Evolutionary conservation across 805 yeast species (phyloP).

Genomic region (Teunomyces lycoperdinae): DNA sequence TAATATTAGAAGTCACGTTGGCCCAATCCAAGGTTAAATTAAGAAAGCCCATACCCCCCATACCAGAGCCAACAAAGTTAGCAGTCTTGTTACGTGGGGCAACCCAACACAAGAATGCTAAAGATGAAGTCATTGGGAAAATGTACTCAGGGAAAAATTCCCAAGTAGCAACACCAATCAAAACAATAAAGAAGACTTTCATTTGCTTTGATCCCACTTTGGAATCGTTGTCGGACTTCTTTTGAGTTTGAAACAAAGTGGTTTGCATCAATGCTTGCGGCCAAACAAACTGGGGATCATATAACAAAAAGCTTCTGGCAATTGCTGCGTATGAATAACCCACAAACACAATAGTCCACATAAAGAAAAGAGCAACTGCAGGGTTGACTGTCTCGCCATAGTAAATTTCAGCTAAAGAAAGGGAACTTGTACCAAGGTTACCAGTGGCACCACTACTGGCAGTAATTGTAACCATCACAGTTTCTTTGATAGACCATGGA

Average conservation of each 20-base stretch:
- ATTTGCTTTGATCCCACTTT: conserved; percentile 25
- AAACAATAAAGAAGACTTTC: conserved; percentile 35
- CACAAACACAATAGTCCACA: conserved; percentile 51
- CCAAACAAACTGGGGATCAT: conserved; percentile 51
- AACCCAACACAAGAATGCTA: conserved; percentile 49
- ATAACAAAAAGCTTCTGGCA: conserved; percentile 43
- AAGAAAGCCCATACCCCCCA: conserved; percentile 51
- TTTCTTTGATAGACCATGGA: conserved; percentile 55
- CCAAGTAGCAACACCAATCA: conserved; percentile 40
- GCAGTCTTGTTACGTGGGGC: conserved; percentile 41
- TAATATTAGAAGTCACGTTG: conserved; percentile 47
- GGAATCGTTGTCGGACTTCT: conserved; percentile 13
- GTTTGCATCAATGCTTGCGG: conserved; percentile 52
- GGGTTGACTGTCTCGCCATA: conserved; percentile 38
- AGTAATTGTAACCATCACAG: conserved; percentile 50
- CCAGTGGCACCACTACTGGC: conserved; percentile 55
- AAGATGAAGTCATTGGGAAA: conserved; percentile 48
- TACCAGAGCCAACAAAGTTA: conserved; percentile 49
- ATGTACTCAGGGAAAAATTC: conserved; percentile 48
- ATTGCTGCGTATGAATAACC: conserved; percentile 57
- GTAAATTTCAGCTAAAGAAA: conserved; percentile 46
- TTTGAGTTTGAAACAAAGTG: conserved; percentile 36
- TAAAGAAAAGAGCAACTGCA: conserved; percentile 39
- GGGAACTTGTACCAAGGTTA: conserved; percentile 47
- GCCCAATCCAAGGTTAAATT: conserved; percentile 53